Base-by-base conservation (phyloP, 768 basidiomycete species). In the Infundibulicybe gibba region DNA sequence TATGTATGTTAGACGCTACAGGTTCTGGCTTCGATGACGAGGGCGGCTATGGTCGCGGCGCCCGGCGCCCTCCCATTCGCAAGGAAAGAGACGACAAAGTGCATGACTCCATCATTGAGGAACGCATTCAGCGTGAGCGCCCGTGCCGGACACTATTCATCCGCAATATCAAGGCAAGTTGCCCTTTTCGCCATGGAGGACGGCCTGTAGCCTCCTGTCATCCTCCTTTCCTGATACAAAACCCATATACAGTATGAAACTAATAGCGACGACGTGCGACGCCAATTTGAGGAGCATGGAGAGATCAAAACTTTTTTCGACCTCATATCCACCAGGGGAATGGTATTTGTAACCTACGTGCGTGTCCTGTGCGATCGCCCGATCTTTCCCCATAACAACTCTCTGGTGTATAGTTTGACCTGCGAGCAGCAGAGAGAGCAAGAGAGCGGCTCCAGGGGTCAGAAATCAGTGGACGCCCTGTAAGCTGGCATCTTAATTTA, bases 331-430 rank as follows among this genome's bases (percentile, higher is more conserved):
- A 94, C 89, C 10, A 79, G 97, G 50, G 97, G 97, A n/a, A 97
- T 99, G 90, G 88, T 97, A 12, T 99, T 99, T 65, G 88, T 98
- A 39, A 99, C 95, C 41, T 99, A 91, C 64, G 97, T 98, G 70
- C 80, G 95, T 81, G 41, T 39, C 32, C 17, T 32, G 6, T 46
- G 39, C 48, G 32, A 9, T 44, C 15, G 43, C 32, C 14, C 39
- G 31, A 35, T 41, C 13, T 21, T 30, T 21, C 25, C 14, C 4
- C n/a, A 30, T 32, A n/a, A 19, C 20, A 34, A 14, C 13, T 5
- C 37, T 34, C 14, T 50, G 55, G 19, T 47, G 21, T 37, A 39
- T 58, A 99, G 97, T 97, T 69, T 63, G 97, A 99, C 65, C 66
- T 97, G 13, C 82, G 97, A 50, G 90, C 92, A 42, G 95, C 97